Evolutionary conservation across 345 rosid species (phyloP).

Genomic region (Linum trigynum): DNA sequence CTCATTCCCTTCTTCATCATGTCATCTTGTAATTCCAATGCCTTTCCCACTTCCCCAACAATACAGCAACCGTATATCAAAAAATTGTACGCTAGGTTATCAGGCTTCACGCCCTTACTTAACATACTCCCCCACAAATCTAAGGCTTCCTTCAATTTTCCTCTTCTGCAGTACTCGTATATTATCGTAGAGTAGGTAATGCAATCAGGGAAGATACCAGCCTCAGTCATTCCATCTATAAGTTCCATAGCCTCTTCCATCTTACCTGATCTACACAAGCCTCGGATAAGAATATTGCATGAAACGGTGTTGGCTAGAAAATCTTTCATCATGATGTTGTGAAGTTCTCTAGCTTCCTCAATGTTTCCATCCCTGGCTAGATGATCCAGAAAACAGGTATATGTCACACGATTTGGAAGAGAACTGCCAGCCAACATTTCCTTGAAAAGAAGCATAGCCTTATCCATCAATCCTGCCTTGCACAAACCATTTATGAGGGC

Average conservation of each 20-base stretch:
- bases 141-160: slow-evolving; percentile 48
- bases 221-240: slow-evolving; percentile 44
- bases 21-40: slow-evolving; percentile 55
- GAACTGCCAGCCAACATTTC: slow-evolving; percentile 39
- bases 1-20: slow-evolving; percentile 54
- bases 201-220: slow-evolving; percentile 64
- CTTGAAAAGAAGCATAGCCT: slow-evolving; percentile 56
- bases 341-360: slow-evolving; percentile 65
- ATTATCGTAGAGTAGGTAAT: slow-evolving; percentile 79
- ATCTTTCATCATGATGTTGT: slow-evolving; percentile 50
- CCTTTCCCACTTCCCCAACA: slow-evolving; percentile 45
- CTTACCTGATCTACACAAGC: slow-evolving; percentile 68
- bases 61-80: slow-evolving; percentile 63
- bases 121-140: slow-evolving; percentile 66
- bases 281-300: slow-evolving; percentile 64
- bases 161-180: slow-evolving; percentile 49
- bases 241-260: slow-evolving; percentile 51
- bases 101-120: slow-evolving; percentile 54
- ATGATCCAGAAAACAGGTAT: slow-evolving; percentile 66
- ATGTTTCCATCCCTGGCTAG: slow-evolving; percentile 58
- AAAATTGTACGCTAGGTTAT: slow-evolving; percentile 54
- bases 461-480: slow-evolving; percentile 55
- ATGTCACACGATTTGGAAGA: slow-evolving; percentile 69
- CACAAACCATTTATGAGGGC: slow-evolving; percentile 75
- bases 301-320: slow-evolving; percentile 58